These are phyloP conservation scores for Crucihimalaya himalaica DNA, from an alignment of 345 rosid genomes.

Conservation along the genomic window DNA sequence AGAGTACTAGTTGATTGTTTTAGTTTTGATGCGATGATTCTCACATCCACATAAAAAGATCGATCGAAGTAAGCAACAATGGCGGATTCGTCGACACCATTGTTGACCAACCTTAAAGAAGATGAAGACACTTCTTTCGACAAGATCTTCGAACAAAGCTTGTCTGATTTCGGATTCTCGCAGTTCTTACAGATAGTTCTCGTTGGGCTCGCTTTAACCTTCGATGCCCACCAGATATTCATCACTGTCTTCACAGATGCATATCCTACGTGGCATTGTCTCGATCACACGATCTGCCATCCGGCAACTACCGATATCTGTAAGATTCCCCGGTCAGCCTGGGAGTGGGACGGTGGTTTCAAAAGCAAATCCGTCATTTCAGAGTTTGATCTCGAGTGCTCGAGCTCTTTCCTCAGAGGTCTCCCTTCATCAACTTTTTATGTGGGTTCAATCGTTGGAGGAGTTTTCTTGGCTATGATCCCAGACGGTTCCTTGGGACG, in stretches of 20 bases:
- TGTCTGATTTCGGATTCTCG: constrained; percentile 26
- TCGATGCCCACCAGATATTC: constrained; percentile 68
- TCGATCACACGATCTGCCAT: constrained; percentile 26
- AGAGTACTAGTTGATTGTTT: not conserved
- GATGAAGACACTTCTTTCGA: constrained; percentile 33
- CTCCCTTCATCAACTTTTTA: constrained; percentile 59
- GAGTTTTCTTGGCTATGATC: constrained; percentile 35
- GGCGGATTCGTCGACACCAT: constrained; percentile 32
- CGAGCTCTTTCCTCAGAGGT: constrained; percentile 46
- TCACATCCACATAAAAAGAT: not conserved
- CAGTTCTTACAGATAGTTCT: constrained; percentile 50
- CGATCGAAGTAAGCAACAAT: constrained; percentile 15
- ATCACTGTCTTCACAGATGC: constrained; percentile 65
- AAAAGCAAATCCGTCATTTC: constrained; percentile 44
- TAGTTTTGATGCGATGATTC: not conserved
- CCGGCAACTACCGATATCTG: constrained; percentile 41
- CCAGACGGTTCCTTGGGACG: constrained; percentile 47
- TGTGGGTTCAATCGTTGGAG: constrained; percentile 48
- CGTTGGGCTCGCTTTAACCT: constrained; percentile 54
- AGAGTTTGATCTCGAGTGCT: constrained; percentile 53
- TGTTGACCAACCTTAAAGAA: constrained; percentile 14
- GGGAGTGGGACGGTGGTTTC: constrained; percentile 41
- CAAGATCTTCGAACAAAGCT: constrained; percentile 29
- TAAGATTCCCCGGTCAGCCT: constrained; percentile 42
- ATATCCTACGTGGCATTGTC: constrained; percentile 62